These are phyloP conservation scores for Pichia ethanolica DNA, from an alignment of 805 yeast genomes.

Conservation along the genomic window DNA sequence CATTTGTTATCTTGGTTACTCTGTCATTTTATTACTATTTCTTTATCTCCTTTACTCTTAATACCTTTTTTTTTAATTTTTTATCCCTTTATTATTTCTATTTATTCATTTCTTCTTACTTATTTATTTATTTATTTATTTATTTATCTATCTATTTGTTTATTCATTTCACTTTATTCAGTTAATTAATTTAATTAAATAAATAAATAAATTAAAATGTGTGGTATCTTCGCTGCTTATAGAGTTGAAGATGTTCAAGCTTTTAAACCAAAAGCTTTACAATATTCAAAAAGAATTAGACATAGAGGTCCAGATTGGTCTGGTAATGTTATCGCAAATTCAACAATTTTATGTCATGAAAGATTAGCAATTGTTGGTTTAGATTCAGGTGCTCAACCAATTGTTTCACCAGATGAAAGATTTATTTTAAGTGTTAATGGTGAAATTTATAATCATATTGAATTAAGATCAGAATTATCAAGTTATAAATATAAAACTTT, in stretches of 20 bases:
- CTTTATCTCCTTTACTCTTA: too few species aligned
- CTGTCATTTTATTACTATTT: too few species aligned
- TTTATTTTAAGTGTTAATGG: slow-evolving; percentile 86
- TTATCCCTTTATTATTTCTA: too few species aligned
- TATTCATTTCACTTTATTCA: not conserved
- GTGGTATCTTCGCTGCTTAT: slow-evolving; percentile 96
- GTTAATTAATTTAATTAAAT: not conserved
- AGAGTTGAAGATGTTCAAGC: slow-evolving; percentile 70
- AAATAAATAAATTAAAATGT: slow-evolving; percentile 43
- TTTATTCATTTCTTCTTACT: too few species aligned
- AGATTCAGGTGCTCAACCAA: slow-evolving; percentile 98
- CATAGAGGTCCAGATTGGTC: slow-evolving; percentile 99
- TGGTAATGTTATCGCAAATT: slow-evolving; percentile 75
- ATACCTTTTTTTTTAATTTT: too few species aligned
- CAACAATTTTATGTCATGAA: slow-evolving; percentile 85
- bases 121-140: too few species aligned
- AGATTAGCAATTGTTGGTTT: slow-evolving; percentile 96
- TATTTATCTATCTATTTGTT: not conserved
- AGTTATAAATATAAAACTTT: slow-evolving; percentile 77
- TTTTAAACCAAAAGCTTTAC: slow-evolving; percentile 84
- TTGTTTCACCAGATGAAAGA: slow-evolving; percentile 69
- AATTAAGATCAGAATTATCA: slow-evolving; percentile 66
- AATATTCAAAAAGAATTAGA: slow-evolving; percentile 85
- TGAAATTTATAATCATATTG: slow-evolving; percentile 95
- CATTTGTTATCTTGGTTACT: too few species aligned